Evolutionary conservation across 1,284 basidiomycete species (phyloP).

Genomic region (Pseudozyma thailandica): DNA sequence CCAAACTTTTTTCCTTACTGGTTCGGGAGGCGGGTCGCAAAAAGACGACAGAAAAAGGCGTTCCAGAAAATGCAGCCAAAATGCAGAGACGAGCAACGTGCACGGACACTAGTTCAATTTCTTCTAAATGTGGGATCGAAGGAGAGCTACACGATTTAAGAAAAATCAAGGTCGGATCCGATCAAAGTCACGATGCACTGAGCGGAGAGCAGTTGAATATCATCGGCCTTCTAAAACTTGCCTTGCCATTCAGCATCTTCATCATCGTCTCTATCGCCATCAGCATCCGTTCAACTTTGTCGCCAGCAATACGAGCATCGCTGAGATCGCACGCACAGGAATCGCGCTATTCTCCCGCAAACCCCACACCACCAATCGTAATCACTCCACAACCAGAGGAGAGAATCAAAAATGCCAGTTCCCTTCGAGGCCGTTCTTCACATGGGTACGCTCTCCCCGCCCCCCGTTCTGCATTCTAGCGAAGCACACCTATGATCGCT

Average conservation of each 20-base stretch:
- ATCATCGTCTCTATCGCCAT: not conserved
- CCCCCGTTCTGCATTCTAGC: not conserved
- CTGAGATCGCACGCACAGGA: too few species aligned
- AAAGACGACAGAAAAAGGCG: not conserved
- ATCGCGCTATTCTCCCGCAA: too few species aligned
- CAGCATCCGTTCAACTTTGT: too few species aligned
- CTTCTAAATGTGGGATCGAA: constrained; percentile 1
- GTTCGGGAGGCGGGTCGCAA: too few species aligned
- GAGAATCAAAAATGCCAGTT: constrained; percentile 59
- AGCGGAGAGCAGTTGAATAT: too few species aligned
- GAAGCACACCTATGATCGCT: not conserved
- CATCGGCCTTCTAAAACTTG: not conserved
- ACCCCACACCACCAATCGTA: not conserved
- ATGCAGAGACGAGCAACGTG: not conserved
- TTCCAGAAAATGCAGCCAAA: not conserved
- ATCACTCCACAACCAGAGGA: not conserved
- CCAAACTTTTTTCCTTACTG: not conserved
- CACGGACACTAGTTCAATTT: not conserved
- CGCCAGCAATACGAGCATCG: too few species aligned
- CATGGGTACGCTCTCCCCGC: constrained; percentile 49
- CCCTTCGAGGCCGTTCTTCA: constrained; percentile 67
- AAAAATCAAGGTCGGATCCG: constrained; percentile 24
- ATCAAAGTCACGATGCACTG: constrained; percentile 1
- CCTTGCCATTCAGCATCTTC: not conserved
- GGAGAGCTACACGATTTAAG: not conserved